phyloP scores from a whole-genome alignment of 2,329 filamentous ascomycete species.

The Paramyrothecium roridum region DNA sequence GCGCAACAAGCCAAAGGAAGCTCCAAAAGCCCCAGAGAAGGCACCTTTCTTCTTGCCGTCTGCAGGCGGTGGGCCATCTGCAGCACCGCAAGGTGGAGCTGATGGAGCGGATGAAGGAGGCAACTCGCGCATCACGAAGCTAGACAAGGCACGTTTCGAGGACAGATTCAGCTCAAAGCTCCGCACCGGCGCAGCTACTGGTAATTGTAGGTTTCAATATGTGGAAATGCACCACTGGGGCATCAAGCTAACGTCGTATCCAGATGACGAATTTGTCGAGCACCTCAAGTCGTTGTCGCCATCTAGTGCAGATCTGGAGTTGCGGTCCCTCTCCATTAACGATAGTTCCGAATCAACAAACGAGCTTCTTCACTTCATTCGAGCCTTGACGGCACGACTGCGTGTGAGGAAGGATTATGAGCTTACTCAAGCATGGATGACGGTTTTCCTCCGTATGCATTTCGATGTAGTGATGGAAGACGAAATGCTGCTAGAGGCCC shows the following conservation, averaged over 20 bases:
- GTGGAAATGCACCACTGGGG: neutral
- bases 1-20: conserved; percentile 90
- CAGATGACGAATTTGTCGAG: conserved; percentile 66
- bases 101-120: conserved; percentile 38
- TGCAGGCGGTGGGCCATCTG: conserved; percentile 42
- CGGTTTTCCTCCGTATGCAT: conserved; percentile 83
- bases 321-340: conserved; percentile 68
- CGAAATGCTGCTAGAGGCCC: conserved; percentile 50
- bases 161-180: conserved; percentile 58
- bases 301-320: conserved; percentile 83
- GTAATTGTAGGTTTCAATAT: conserved; percentile 54
- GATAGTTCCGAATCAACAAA: conserved; percentile 48
- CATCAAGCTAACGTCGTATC: conserved; percentile 13
- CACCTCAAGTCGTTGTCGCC: conserved; percentile 80
- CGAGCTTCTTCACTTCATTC: conserved; percentile 77
- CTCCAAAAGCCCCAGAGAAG: conserved; percentile 88
- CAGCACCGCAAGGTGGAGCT: conserved; percentile 27
- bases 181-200: conserved; percentile 47
- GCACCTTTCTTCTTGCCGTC: conserved; percentile 93
- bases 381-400: conserved; percentile 72
- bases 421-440: conserved; percentile 95
- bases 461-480: conserved; percentile 52
- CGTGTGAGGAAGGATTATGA: conserved; percentile 78
- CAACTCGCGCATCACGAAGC: conserved; percentile 65
- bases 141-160: conserved; percentile 56